phyloP scores from a whole-genome alignment of 2,329 filamentous ascomycete species.

The Colletotrichum costaricense region DNA sequence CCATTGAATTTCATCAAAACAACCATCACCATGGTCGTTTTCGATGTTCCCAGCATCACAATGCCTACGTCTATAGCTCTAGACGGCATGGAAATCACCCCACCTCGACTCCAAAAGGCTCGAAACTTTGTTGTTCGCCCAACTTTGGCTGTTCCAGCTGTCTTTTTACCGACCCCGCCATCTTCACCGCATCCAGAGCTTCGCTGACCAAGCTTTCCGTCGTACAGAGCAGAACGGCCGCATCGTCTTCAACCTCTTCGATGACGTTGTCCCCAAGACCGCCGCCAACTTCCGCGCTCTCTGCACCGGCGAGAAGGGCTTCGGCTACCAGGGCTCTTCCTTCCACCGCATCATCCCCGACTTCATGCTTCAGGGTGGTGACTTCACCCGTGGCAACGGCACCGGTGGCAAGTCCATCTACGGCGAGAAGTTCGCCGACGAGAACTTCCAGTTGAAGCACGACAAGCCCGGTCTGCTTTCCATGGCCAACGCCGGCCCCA shows the following conservation, averaged over 20 bases:
- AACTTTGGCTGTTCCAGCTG: neutral
- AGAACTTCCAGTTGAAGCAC: slow-evolving; percentile 89
- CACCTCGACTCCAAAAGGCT: slow-evolving; percentile 27
- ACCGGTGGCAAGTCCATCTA: slow-evolving; percentile 95
- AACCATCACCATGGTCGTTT: neutral
- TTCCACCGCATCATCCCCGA: slow-evolving; percentile 95
- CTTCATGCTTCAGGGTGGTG: slow-evolving; percentile 97
- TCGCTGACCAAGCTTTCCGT: slow-evolving; percentile 32
- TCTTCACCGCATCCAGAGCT: neutral
- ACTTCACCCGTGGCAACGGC: slow-evolving; percentile 92
- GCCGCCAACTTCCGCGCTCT: slow-evolving; percentile 86
- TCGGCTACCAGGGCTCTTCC: slow-evolving; percentile 83
- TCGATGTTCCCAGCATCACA: neutral
- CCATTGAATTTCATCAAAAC: slow-evolving; percentile 31
- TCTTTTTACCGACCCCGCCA: neutral
- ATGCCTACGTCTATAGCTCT: neutral
- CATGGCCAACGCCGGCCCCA: slow-evolving; percentile 95
- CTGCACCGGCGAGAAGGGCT: slow-evolving; percentile 83
- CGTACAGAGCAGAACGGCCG: slow-evolving; percentile 76
- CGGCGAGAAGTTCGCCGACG: slow-evolving; percentile 92
- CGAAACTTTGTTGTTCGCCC: neutral
- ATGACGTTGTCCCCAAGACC: slow-evolving; percentile 89
- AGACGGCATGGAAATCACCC: neutral
- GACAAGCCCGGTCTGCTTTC: slow-evolving; percentile 81
- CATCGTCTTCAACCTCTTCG: slow-evolving; percentile 91